Evolutionary conservation across 768 basidiomycete species (phyloP), one percentile per base, ranked within the genome.

Genomic region (Mycena chlorophos): DNA sequence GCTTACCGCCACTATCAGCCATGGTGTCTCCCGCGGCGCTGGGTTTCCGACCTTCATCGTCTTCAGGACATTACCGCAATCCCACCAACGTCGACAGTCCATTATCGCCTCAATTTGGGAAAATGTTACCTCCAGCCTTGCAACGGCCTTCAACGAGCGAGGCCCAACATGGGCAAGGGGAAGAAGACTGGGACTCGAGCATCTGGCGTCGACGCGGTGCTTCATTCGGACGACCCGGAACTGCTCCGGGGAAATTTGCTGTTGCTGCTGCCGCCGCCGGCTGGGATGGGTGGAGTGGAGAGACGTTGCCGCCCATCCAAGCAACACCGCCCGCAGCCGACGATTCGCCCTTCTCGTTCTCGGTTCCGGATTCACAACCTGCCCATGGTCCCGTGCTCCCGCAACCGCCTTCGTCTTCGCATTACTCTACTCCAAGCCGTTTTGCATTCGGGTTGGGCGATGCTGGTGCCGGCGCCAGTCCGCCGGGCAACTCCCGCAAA

Each of bases 291-390:
- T 28, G 25, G 12, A 25, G 45, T 6, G 26, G 25, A 27, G 45
- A n/a, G n/a, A n/a, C n/a, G n/a, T n/a, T n/a, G n/a, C n/a, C n/a
- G n/a, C n/a, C n/a, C n/a, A n/a, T n/a, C n/a, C n/a, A n/a, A 34
- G 31, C 10, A 34, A 8, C 8, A 34, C 31, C 23, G 27, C 5
- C 45, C 45, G 23, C 39, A 13, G 39, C 19, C 12, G 45, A 46
- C 45, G 45, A 46, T 25, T 46, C 45, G 20, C 45, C 45, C 12
- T 46, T 46, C 25, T 46, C 45, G 45, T 46, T 46, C 45, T 26
- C 23, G 12, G 45, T 46, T 28, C 45, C 45, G 23, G 45, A 46
- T 25, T 34, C 31, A 17, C 31, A 34, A 17, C 31, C 31, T 34
- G 25, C 25, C 23, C 14, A 13, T 25, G 45, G 12, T 42, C 40